Base-by-base conservation (phyloP, 805 yeast species). In the Saccharomycopsis vini region DNA sequence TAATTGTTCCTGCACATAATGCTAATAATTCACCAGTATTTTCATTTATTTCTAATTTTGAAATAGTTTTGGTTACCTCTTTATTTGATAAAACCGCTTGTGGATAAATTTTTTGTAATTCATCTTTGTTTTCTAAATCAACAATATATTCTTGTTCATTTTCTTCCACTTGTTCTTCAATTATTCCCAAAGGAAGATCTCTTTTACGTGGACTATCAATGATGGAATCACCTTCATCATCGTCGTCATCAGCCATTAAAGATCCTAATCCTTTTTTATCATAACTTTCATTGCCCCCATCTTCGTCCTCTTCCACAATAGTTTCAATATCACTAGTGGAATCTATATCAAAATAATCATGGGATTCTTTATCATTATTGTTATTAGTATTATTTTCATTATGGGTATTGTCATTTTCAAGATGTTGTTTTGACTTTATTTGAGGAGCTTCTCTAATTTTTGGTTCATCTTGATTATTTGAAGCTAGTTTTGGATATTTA, bases 361-460 rank as follows among this genome's bases (percentile, higher is more conserved):
- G n/a, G n/a, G n/a, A n/a, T n/a, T n/a, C n/a, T n/a, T n/a, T n/a
- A 20, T 39, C 44, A 5, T 23, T 19, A 31, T 23, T 18, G 12
- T 23, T 19, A 23, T 38, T 30, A 18, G 16, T 19, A 18, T 32
- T 24, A 24, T 37, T 22, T 20, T 31, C 33, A n/a, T 23, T 19
- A 23, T 38, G 26, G 15, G 16, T 19, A 18, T 32, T 24, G 19
- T 37, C 30, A 6, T 31, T 21, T 18, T 29, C 22, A 13, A 18
- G 15, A 12, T 33, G 28, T 28, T 35, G 40, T 32, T 42, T 29
- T 35, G 45, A 22, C 15, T 42, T 36, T n/a, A 36, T 32, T 32
- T 44, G 48, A 21, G 48, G 48, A 3, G 48, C 48, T 21, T 44
- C 48, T 29, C 34, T 44, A 21, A 44, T 32, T 23, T 40, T 44